Base-by-base conservation (phyloP, 139 green algal species). In the Auxenochlorella protothecoides region DNA sequence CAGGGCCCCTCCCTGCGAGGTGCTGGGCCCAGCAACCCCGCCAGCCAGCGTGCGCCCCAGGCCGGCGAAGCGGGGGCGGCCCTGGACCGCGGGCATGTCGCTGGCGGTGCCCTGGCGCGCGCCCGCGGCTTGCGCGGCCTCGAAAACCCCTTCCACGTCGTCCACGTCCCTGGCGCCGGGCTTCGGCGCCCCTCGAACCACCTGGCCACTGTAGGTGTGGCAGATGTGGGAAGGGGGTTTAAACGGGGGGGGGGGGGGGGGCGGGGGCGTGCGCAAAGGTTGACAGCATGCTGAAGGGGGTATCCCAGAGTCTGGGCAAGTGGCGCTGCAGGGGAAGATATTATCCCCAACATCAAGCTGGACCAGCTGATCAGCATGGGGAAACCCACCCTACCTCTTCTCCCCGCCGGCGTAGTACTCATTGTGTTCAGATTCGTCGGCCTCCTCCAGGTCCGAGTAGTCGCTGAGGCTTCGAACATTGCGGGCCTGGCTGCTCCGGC, bases 391-490 rank as follows among this genome's bases (percentile, higher is more conserved):
- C 52, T 76, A 89, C 81, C 87, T 94, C 80, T 94, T 94, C 71
- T 91, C 83, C 12, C 89, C 89, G 16, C 89, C 89, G 52, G 87
- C 85, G 53, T 93, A 95, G 59, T 91, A 91, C 14, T 95, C 89
- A 66, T 94, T 95, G 53, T 72, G 16, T 44, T 44, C 27, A 44
- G 27, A 44, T 44, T 44, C 27, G 27, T 44, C 27, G 27, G 27
- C 27, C 27, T 44, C 27, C 27, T 44, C 27, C 27, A 44, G 27
- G 27, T 44, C 27, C 27, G 27, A 44, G 27, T 44, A 44, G 27
- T 44, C 27, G 27, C 27, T 44, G 27, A 44, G 27, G 27, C 27
- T 44, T 44, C 27, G 27, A 44, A 44, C 27, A 44, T 44, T 44
- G 27, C 27, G 27, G 27, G 27, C 27, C 27, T 44, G 27, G 27